Evolutionary conservation across 2,329 filamentous ascomycete species (phyloP).

Genomic region (Arthrocladium fulminans): DNA sequence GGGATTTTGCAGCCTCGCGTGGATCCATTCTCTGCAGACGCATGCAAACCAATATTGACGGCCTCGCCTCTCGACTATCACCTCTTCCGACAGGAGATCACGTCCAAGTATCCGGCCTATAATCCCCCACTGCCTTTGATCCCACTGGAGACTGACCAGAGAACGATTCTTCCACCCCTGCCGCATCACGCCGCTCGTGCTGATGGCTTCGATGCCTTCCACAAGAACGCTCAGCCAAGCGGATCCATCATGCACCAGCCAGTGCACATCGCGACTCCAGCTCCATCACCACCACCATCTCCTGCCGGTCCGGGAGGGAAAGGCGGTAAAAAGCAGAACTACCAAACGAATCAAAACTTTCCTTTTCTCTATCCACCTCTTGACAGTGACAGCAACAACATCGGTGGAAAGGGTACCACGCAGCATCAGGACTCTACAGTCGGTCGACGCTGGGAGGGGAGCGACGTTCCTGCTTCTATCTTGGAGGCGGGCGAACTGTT

Average conservation of each 20-base stretch:
- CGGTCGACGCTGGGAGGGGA: conserved; percentile 83
- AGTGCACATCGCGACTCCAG: conserved; percentile 96
- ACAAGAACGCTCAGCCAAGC: conserved; percentile 34
- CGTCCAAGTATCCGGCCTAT: conserved; percentile 95
- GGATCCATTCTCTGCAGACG: conserved; percentile 54
- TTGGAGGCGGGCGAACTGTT: conserved; percentile 91
- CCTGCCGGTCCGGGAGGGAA: conserved; percentile 77
- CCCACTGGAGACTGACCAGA: conserved; percentile 81
- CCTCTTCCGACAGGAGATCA: conserved; percentile 90
- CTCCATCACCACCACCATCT: conserved; percentile 88
- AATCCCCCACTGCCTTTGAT: conserved; percentile 76
- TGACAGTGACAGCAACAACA: conserved; percentile 77
- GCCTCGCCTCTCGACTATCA: conserved; percentile 95
- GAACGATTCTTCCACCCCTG: conserved; percentile 77
- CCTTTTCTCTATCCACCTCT: conserved; percentile 94
- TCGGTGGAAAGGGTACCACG: conserved; percentile 79
- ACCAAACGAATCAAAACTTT: conserved; percentile 98
- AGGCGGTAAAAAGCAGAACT: conserved; percentile 96
- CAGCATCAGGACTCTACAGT: conserved; percentile 72
- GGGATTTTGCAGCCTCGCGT: conserved; percentile 50
- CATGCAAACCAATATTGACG: conserved; percentile 59
- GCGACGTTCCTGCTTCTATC: conserved; percentile 87
- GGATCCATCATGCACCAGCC: conserved; percentile 85
- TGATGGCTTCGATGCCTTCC: conserved; percentile 47
- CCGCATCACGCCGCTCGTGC: conserved; percentile 62